Evolutionary conservation across 257 asterid genomes (phyloP), one percentile per base, ranked within the genome.

Genomic region (Solanum ahanhuiri): DNA sequence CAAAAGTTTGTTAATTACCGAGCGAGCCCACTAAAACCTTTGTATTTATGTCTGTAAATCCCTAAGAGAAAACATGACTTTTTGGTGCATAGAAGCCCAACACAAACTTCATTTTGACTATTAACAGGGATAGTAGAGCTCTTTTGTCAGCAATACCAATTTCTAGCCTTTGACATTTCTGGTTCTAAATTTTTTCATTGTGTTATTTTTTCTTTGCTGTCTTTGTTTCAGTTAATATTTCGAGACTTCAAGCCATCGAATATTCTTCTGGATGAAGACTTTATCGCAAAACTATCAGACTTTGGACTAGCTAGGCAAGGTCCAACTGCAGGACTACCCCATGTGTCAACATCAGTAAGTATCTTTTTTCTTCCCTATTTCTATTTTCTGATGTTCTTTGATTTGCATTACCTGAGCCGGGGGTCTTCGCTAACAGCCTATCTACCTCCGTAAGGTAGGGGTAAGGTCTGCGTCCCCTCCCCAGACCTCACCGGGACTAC

Each of bases 281-380:
- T 95, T 83, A 95, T 90, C 35, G 98, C 98, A 31, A 96, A 96
- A 83, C 93, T 96, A 37, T 96, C 99, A 6, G 99, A 96, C 87
- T 96, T 96, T 22, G 99, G 99, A 64, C 88, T 96, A 82, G 99
- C 98, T n/a, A 91, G 98, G 88, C 98, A 92, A 90, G 98, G 98
- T 66, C 99, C 99, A 18, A 88, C 95, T 3, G 93, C 96, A 41
- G 99, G 98, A 87, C 83, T 86, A 34, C 92, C 92, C 70, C 99
- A 96, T 86, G 90, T 96, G 45, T 96, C 98, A 22, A 94, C 99
- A 84, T 86, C 96, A 12, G 99, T 96, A 86, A 88, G 98, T 93
- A 82, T 54, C 82, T 35, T 81, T 85, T 75, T 34, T 71, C 25
- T 4, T 4, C 79, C 81, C 45, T 3, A 9, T 9, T 31, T 34